A percentile compares a stretch with the other conserved stretches of the same genome.
These are phyloP conservation scores for Malassezia restricta DNA, from an alignment of 1,284 basidiomycete species.

Conservation along the genomic window DNA sequence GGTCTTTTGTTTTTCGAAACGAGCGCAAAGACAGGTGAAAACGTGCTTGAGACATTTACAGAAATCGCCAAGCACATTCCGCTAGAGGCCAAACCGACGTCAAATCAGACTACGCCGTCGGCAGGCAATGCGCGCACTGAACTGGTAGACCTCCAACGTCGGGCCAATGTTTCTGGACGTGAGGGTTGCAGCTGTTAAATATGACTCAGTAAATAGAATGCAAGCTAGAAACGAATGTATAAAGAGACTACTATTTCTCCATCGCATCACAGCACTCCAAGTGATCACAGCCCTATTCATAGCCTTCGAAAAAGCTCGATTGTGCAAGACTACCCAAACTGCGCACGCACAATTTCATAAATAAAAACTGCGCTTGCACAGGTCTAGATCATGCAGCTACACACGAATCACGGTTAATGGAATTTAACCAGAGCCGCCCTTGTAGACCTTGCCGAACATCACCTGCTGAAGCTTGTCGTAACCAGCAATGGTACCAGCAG, in stretches of 20 bases:
- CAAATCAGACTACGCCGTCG: not conserved
- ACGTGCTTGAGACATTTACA: conserved; percentile 91
- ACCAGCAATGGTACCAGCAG: conserved; percentile 87
- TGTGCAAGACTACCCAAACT: no score
- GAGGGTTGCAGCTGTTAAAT: conserved; percentile 6
- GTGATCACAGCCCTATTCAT: no score
- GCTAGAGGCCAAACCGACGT: not conserved
- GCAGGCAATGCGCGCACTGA: conserved; percentile 1
- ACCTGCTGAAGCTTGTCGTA: conserved; percentile 65
- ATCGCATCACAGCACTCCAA: no score
- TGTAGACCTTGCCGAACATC: conserved; percentile 48
- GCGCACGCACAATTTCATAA: no score
- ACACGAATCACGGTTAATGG: no score
- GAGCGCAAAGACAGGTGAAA: conserved; percentile 92
- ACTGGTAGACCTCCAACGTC: conserved; percentile 9
- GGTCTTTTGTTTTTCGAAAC: conserved; percentile 94
- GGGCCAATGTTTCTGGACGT: not conserved
- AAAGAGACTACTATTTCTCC: no score
- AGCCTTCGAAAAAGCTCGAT: no score
- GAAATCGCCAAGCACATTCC: conserved; percentile 51
- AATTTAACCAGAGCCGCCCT: conserved; percentile 19
- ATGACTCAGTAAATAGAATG: not conserved
- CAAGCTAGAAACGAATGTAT: no score
- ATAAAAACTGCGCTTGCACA: no score
- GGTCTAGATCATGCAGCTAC: no score